Base-by-base conservation (phyloP, 495 filamentous ascomycete genomes). In the Umbilicaria muhlenbergii region DNA sequence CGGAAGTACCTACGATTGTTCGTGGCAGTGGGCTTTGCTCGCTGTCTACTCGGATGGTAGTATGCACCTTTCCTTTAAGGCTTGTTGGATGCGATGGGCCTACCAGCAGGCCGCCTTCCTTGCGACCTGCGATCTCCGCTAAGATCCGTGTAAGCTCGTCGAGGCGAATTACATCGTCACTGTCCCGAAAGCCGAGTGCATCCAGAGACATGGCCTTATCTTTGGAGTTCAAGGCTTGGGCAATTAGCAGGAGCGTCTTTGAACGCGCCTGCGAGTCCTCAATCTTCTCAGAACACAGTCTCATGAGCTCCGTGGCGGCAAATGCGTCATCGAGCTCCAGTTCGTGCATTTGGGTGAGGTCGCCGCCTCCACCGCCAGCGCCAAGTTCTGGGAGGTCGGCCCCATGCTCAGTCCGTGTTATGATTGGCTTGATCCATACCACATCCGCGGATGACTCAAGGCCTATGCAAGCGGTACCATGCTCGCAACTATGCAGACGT, bases 401-500 rank as follows among this genome's bases (percentile, higher is more conserved):
- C 21, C 78, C 82, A 38, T 73, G 58, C 0, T 64, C 44, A 51
- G 70, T 47, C 44, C 77, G 64, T 19, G 64, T 68, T 13, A 94
- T 68, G 36, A 94, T 79, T 0, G 89, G 89, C 13, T 65, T 72
- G 39, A 95, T 92, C 60, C 73, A 77, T 15, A 96, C 81, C 0
- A 81, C 67, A 1, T 75, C 66, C 2, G 53, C 57, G 7, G 70
- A 67, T 11, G 57, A 61, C 32, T 73, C 59, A 2, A 81, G 56
- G 0, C 65, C 66, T 0, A 64, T 34, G 52, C 88, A 94, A 1
- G 67, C 64, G 24, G 71, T 72, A 2, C 78, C 83, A 44, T 73
- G 77, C 50, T 89, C 88, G 48, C 89, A 95, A 53, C 85, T 89
- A 59, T 95, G 88, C 18, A 95, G 65, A n/a, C 79, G 74, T n/a